Evolutionary conservation across 1,139 yeast genomes (phyloP).

Genomic region (Suhomyces choctaworum): DNA sequence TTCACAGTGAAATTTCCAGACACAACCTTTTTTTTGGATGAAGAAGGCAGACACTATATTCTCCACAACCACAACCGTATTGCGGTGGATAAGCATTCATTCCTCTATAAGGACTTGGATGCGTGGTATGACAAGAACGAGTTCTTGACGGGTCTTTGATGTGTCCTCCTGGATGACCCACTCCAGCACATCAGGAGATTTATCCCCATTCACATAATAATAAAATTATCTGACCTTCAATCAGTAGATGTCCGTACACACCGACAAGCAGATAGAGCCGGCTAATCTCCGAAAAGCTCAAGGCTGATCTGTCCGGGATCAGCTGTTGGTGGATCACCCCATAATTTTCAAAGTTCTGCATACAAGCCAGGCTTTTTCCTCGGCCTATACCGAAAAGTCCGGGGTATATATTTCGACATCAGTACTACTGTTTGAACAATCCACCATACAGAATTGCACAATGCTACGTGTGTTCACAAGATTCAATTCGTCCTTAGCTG

Average conservation of each 20-base stretch:
- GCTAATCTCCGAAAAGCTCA: no score
- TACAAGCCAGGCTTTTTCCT: no score
- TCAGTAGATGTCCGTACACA: no score
- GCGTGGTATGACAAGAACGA: conserved; percentile 9
- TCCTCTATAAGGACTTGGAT: conserved; percentile 9
- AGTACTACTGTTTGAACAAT: neutral
- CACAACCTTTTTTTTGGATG: conserved; percentile 9
- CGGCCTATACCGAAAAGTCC: no score
- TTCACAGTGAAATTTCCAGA: conserved; percentile 9
- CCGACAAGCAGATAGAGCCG: no score
- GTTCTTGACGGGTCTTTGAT: conserved; percentile 5
- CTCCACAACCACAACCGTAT: conserved; percentile 2
- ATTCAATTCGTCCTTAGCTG: conserved; percentile 11
- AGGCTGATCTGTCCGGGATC: no score
- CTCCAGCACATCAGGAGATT: neutral
- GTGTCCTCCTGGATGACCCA: neutral
- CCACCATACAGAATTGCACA: neutral
- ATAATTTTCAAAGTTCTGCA: no score
- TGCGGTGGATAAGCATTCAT: conserved; percentile 8
- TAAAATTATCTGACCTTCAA: no score
- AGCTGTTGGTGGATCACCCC: no score
- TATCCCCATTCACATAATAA: no score
- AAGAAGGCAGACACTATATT: conserved; percentile 9
- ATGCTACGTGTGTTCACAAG: conserved; percentile 9
- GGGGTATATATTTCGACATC: conserved; percentile 1